phyloP scores from a whole-genome alignment of 2,329 filamentous ascomycete genomes.

The Davidsoniella neocaledoniae region DNA sequence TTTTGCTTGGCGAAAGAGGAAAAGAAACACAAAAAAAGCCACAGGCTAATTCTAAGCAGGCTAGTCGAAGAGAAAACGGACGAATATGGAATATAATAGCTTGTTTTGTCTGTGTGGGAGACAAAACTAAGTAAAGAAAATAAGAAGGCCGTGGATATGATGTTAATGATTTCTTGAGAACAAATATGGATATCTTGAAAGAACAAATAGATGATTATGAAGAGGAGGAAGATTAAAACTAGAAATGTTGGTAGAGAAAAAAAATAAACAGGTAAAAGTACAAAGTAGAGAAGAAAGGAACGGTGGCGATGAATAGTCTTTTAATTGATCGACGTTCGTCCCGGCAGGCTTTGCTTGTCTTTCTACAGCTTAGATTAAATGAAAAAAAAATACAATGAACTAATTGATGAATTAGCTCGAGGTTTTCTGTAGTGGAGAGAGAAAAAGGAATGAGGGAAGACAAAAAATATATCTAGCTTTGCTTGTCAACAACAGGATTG shows the following conservation, averaged over 20 bases:
- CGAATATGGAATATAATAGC: neutral
- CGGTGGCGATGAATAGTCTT: conserved; percentile 2
- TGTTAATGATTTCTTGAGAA: too few species aligned
- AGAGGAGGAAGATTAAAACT: neutral
- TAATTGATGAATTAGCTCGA: too few species aligned
- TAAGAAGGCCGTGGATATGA: neutral
- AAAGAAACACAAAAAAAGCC: neutral
- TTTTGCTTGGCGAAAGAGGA: neutral
- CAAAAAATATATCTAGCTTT: too few species aligned
- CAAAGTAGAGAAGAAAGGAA: conserved; percentile 4
- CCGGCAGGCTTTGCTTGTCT: neutral
- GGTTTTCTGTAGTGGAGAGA: too few species aligned
- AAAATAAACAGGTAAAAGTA: neutral
- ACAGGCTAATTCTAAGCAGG: too few species aligned
- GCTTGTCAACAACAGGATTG: too few species aligned
- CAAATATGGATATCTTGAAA: neutral
- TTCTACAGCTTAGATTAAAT: too few species aligned
- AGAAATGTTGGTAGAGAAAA: neutral
- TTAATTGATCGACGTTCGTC: neutral
- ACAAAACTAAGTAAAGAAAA: neutral
- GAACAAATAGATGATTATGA: neutral
- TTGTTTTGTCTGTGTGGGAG: neutral
- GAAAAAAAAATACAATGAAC: too few species aligned
- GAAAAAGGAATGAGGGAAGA: too few species aligned
- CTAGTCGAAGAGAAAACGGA: neutral